A percentile compares a stretch with the other conserved stretches of the same genome.
These are phyloP conservation scores for Lodderomyces theae DNA, from an alignment of 1,139 yeast genomes.

Conservation along the genomic window DNA sequence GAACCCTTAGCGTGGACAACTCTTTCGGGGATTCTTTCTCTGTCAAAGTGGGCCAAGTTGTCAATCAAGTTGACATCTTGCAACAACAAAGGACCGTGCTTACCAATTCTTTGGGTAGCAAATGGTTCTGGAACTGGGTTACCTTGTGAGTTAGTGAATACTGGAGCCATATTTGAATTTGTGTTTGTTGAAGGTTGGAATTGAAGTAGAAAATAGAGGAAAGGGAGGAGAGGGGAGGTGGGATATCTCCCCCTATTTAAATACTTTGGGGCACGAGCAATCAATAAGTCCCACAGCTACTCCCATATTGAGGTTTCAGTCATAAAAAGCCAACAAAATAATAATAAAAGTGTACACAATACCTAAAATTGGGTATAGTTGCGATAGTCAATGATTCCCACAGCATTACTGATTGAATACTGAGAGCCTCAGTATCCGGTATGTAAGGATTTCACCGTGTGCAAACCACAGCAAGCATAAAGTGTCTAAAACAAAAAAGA, in stretches of 20 bases:
- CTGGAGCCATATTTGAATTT: constrained; percentile 31
- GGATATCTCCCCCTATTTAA: neutral
- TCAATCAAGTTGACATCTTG: constrained; percentile 81
- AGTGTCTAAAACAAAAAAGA: too few relatives aligned
- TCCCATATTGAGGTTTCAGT: too few relatives aligned
- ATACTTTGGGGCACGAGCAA: neutral
- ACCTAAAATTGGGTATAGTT: too few relatives aligned
- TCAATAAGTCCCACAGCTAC: neutral
- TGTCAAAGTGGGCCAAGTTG: constrained; percentile 75
- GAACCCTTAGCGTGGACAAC: constrained; percentile 91
- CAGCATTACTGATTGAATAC: too few relatives aligned
- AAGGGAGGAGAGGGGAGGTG: neutral
- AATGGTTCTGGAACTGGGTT: constrained; percentile 65
- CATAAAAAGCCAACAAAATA: too few relatives aligned
- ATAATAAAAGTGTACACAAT: too few relatives aligned
- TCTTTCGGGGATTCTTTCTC: constrained; percentile 86
- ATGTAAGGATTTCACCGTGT: too few relatives aligned
- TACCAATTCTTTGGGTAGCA: constrained; percentile 72
- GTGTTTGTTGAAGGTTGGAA: neutral
- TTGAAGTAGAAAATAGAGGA: neutral
- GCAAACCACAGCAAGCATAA: neutral
- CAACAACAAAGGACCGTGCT: constrained; percentile 70
- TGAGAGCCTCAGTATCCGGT: too few relatives aligned
- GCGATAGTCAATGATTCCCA: too few relatives aligned
- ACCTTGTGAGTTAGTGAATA: constrained; percentile 72